Evolutionary conservation across 495 filamentous ascomycete species (phyloP).

Genomic region (Poronia punctata): DNA sequence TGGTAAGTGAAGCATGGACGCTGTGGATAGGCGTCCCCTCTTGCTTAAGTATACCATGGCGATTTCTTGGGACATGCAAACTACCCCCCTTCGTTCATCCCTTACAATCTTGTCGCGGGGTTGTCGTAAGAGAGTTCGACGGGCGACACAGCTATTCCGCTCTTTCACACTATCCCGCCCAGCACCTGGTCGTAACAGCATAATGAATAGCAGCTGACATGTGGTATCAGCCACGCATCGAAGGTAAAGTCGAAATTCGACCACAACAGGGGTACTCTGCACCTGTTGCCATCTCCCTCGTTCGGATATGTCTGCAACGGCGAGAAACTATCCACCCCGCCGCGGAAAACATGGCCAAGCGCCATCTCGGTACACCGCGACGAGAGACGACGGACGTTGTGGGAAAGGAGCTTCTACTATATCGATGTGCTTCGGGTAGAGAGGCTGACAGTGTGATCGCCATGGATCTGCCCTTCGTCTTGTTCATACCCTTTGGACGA

Average conservation of each 20-base stretch:
- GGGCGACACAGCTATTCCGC: not conserved
- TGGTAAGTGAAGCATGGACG: constrained; percentile 74
- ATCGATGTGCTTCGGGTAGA: constrained; percentile 73
- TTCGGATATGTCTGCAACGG: constrained; percentile 87
- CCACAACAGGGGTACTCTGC: constrained; percentile 75
- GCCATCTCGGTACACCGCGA: constrained; percentile 82
- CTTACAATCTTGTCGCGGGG: not conserved
- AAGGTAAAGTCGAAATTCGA: constrained; percentile 96
- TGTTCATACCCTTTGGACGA: constrained; percentile 93
- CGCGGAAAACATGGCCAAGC: constrained; percentile 88
- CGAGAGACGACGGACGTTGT: constrained; percentile 89
- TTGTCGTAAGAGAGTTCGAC: not conserved
- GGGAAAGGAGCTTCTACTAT: constrained; percentile 90
- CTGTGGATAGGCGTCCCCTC: no score
- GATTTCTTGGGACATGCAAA: constrained; percentile 1
- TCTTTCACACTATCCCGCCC: constrained; percentile 3
- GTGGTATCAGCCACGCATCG: constrained; percentile 70
- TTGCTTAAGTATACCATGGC: no score
- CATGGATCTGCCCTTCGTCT: constrained; percentile 97
- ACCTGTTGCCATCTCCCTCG: constrained; percentile 84
- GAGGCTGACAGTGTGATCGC: constrained; percentile 81
- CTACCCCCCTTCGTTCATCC: not conserved
- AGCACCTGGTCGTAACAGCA: constrained; percentile 3
- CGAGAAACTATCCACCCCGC: constrained; percentile 95
- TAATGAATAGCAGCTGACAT: constrained; percentile 16